Percentiles rank a stretch among this genome's conserved stretches.
Conservation (phyloP, 2,329 filamentous ascomycete species). For the Colletotrichum graminicola region DNA sequence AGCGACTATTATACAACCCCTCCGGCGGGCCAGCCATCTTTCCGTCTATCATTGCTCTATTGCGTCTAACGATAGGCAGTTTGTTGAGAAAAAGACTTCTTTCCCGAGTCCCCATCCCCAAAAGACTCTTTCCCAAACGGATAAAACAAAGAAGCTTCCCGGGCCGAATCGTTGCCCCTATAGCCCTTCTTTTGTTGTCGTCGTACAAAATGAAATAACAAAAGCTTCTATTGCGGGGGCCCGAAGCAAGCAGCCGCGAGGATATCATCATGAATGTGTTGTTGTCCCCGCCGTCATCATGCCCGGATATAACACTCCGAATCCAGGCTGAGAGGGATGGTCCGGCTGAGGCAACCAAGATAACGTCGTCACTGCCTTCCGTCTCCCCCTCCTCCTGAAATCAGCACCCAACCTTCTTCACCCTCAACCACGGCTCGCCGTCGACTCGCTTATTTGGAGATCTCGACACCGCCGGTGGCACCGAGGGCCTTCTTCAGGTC, state of each 20-base stretch:
- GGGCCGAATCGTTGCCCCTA: constrained; percentile 30
- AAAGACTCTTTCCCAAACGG: constrained; percentile 31
- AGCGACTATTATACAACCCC: constrained; percentile 50
- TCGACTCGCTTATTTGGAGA: constrained; percentile 59
- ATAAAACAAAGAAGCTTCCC: constrained; percentile 33
- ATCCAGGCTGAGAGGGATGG: constrained; percentile 8
- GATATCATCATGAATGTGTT: constrained; percentile 34
- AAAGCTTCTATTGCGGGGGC: constrained; percentile 15
- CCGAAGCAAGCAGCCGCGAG: constrained; percentile 24
- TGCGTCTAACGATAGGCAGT: constrained; percentile 44
- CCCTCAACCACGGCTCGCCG: constrained; percentile 9
- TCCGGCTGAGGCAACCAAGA: background rate
- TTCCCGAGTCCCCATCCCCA: constrained; percentile 35
- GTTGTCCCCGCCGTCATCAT: constrained; percentile 30
- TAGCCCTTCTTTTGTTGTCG: constrained; percentile 19
- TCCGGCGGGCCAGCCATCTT: constrained; percentile 42
- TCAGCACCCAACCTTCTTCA: constrained; percentile 34
- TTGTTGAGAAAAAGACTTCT: constrained; percentile 24
- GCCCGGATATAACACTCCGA: constrained; percentile 26
- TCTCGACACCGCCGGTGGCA: constrained; percentile 82
- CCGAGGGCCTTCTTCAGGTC: constrained; percentile 71
- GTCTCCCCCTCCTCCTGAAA: constrained; percentile 21
- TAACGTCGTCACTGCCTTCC: constrained; percentile 3
- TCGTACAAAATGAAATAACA: constrained; percentile 8
- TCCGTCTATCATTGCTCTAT: constrained; percentile 45